Percentiles rank a stretch among this genome's conserved stretches.
Conservation (phyloP, 495 filamentous ascomycete genomes). For the Evernia prunastri region DNA sequence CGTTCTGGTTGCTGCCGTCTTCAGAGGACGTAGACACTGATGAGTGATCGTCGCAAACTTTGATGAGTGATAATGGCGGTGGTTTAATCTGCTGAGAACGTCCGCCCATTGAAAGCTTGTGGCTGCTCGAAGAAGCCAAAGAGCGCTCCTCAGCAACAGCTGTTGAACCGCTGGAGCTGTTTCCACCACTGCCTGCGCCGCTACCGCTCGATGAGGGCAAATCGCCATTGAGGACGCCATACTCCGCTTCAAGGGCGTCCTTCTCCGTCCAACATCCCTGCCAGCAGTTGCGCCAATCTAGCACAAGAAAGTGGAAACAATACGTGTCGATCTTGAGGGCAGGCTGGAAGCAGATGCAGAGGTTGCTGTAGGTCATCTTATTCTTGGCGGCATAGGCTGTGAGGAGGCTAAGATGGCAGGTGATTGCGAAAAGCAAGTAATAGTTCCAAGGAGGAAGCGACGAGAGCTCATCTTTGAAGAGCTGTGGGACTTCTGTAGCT, state of each 20-base stretch:
- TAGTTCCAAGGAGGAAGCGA: conserved; percentile 89
- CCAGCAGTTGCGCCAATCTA: conserved; percentile 91
- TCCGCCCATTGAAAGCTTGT: conserved; percentile 33
- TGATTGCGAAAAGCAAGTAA: conserved; percentile 92
- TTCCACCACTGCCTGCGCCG: conserved; percentile 22
- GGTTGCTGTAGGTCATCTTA: conserved; percentile 89
- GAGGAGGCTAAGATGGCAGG: conserved; percentile 82
- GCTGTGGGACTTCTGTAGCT: conserved; percentile 67
- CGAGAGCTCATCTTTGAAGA: conserved; percentile 83
- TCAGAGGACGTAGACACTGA: conserved; percentile 24
- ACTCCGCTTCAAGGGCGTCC: conserved; percentile 66
- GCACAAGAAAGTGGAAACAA: conserved; percentile 86
- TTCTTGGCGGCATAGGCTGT: conserved; percentile 80
- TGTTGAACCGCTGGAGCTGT: conserved; percentile 19
- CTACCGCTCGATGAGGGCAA: conserved; percentile 8
- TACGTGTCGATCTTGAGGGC: conserved; percentile 87
- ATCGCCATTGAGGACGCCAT: conserved; percentile 47
- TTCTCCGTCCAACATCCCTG: conserved; percentile 91
- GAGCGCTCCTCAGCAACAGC: conserved; percentile 43
- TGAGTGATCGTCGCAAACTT: conserved; percentile 14
- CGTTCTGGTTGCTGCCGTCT: neutral
- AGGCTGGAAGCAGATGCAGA: conserved; percentile 91
- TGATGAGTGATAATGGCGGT: conserved; percentile 17
- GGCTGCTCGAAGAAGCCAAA: conserved; percentile 61
- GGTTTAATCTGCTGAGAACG: conserved; percentile 13